These are phyloP conservation scores for Linum lewisii DNA, from an alignment of 345 rosid species.

Conservation along the genomic window DNA sequence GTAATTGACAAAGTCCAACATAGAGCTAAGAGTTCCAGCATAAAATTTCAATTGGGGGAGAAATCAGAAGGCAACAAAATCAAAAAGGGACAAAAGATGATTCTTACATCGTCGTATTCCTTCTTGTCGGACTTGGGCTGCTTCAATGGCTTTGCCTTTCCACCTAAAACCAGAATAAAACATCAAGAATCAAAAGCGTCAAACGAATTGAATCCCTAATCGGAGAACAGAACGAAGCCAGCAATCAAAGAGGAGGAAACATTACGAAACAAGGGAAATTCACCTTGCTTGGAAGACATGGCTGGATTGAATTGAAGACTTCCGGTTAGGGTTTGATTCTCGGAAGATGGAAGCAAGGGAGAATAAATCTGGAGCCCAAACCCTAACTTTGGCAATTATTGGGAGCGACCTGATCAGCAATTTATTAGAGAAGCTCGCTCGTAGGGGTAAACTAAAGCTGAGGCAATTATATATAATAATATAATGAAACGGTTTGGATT, in stretches of 20 bases:
- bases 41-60: neutral
- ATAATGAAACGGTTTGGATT: no score
- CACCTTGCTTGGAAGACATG: conserved; percentile 7
- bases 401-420: neutral
- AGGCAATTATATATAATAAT: no score
- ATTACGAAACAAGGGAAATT: no score
- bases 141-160: conserved; percentile 4
- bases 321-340: conserved; percentile 2
- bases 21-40: neutral
- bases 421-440: no score
- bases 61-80: neutral
- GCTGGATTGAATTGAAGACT: neutral
- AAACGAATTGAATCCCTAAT: neutral
- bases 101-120: conserved; percentile 2
- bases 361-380: neutral
- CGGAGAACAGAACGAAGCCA: neutral
- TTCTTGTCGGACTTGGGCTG: conserved; percentile 5
- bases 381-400: neutral
- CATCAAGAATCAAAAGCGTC: neutral
- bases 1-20: no score
- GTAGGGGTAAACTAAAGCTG: no score
- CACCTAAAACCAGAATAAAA: neutral
- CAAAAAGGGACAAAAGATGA: neutral
- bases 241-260: neutral
- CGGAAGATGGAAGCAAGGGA: neutral